Base-by-base conservation (phyloP, 768 basidiomycete species). In the Cystoderma amianthinum region DNA sequence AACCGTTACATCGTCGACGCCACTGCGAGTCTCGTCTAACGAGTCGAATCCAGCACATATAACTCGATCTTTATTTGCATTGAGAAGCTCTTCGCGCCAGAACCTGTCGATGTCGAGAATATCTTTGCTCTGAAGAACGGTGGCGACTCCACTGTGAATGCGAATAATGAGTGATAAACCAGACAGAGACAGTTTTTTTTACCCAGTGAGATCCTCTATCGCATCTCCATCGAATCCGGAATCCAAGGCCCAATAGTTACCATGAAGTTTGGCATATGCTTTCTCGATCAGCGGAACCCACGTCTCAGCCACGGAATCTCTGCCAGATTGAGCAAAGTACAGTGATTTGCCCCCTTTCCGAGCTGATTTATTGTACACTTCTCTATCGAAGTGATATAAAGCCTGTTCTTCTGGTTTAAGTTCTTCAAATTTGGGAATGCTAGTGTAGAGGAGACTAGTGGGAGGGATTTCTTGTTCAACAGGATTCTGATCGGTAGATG, bases 261-360 rank as follows among this genome's bases (percentile, higher is more conserved):
- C 74, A 50, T 78, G 72, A 1, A 76, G 47, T 54, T 78, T 78
- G 1, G 76, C 75, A 44, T 68, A 78, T 2, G 76, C 76, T 51
- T 78, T 78, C 51, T 78, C 76, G n/a, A 77, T 63, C 15, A 78
- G 54, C 2, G 76, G 71, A 0, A 76, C 72, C 75, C 75, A 77
- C 3, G 73, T 76, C 45, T 77, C 75, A 21, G n/a, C 34, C 7
- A 15, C 34, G 17, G 67, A 68, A 36, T 66, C 61, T 3, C 64
- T 57, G 1, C 65, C 68, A 4, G 69, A 72, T 38, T 62, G 65
- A 6, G 76, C 72, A 50, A 76, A 78, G 45, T 70, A 75, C 24
- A 77, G 48, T 1, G 60, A 60, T 50, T 73, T 74, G 21, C 65
- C 66, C 23, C 74, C 71, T 38, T 67, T 70, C 2, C 74, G 54